Conservation (phyloP, 441 rosid species). For the Pelargonium citronellum region DNA sequence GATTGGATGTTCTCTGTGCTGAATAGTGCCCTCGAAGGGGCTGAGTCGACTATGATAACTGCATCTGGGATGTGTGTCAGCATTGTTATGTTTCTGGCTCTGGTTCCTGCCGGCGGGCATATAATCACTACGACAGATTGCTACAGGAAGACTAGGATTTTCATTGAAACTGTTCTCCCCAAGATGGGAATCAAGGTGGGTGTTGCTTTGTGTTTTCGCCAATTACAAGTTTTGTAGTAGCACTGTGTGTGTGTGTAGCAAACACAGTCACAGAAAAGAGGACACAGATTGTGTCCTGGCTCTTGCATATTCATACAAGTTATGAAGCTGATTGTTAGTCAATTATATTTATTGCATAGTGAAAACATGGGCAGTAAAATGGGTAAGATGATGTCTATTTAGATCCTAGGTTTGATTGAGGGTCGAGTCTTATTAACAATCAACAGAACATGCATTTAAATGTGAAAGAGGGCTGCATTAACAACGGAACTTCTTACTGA, state of each 20-base stretch:
- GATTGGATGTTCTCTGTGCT: slow-evolving; percentile 12
- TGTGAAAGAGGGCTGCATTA: too few species aligned
- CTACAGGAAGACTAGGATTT: slow-evolving; percentile 88
- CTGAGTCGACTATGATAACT: slow-evolving; percentile 85
- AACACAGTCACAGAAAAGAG: too few species aligned
- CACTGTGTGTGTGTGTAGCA: not conserved
- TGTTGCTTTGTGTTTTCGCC: slow-evolving; percentile 1
- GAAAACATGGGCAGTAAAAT: too few species aligned
- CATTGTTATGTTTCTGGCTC: slow-evolving; percentile 73
- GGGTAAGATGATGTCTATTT: too few species aligned
- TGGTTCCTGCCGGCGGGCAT: slow-evolving; percentile 98
- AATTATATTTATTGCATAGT: too few species aligned
- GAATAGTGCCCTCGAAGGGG: slow-evolving; percentile 85
- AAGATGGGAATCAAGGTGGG: slow-evolving; percentile 81
- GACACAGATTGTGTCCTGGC: too few species aligned
- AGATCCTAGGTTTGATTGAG: too few species aligned
- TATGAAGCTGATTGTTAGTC: too few species aligned
- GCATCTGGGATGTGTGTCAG: slow-evolving; percentile 99
- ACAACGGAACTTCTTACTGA: too few species aligned
- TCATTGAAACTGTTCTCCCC: slow-evolving; percentile 88
- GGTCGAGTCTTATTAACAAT: too few species aligned
- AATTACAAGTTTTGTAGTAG: not conserved
- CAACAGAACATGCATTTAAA: too few species aligned
- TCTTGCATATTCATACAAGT: too few species aligned
- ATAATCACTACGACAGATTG: slow-evolving; percentile 95